Base-by-base conservation (phyloP, 768 basidiomycete genomes). In the Panaeolus cyanescens region DNA sequence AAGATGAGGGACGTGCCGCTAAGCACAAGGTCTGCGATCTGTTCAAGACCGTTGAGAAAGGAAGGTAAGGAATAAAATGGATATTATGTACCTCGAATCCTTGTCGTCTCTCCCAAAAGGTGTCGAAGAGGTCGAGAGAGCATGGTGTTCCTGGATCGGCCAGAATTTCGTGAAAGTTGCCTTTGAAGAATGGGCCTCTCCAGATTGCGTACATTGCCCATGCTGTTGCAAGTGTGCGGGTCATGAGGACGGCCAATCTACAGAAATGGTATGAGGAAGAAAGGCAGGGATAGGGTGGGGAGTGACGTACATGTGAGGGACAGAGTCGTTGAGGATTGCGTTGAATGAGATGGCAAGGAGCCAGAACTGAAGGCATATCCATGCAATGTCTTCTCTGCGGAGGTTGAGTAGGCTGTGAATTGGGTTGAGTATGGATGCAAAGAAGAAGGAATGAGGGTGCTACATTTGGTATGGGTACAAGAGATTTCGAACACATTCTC, bases 151-250 rank as follows among this genome's bases (percentile, higher is more conserved):
- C 77, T 0, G 71, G 67, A 4, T 70, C 66, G 2, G 71, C 68
- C 10, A 85, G 68, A 17, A 86, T 57, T 53, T 77, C 70, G 15
- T 69, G 40, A 40, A 83, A 79, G 17, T 75, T 70, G 13, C 57
- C 56, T 9, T 71, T 50, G 54, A 79, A 73, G 55, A 72, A 64
- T 1, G 65, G 64, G 1, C 80, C 85, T 10, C 83, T 76, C 79
- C 79, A 86, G 5, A 83, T 65, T 1, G 80, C 74, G 63, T 83
- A 87, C 2, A 72, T 68, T 1, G 85, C 80, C 85, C 86, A 87
- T 1, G 67, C 77, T 1, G 84, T 79, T 1, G 80, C 64, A 12
- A 85, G 64, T 1, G 75, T 20, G 7, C 85, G 85, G 13, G 82
- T 80, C 53, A 77, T 74, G 5, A 85, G 65, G 3, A 81, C 81